Evolutionary conservation across 1,284 basidiomycete genomes (phyloP).

Genomic region (Leccinum glutinopallens): DNA sequence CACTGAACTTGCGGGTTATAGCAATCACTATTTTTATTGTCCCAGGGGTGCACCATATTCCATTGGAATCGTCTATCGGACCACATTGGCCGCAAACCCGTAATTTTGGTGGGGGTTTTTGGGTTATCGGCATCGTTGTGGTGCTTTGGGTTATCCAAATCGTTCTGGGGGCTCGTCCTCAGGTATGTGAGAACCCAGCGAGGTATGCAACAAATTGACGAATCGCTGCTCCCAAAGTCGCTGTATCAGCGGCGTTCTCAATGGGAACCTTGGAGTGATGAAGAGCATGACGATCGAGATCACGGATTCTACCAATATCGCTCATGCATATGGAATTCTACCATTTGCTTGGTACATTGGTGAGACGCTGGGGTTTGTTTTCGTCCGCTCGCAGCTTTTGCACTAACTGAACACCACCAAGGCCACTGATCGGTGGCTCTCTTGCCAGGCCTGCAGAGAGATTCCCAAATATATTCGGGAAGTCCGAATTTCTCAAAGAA

Average conservation of each 20-base stretch:
- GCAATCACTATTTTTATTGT: constrained; percentile 57
- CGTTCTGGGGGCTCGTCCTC: constrained; percentile 56
- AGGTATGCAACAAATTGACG: not conserved
- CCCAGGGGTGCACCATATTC: constrained; percentile 56
- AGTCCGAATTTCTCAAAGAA: constrained; percentile 50
- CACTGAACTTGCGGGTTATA: constrained; percentile 20
- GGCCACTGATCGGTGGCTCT: constrained; percentile 63
- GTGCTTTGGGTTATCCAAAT: constrained; percentile 63
- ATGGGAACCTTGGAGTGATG: constrained; percentile 50
- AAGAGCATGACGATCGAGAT: constrained; percentile 42
- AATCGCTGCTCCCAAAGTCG: constrained; percentile 27
- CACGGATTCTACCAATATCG: constrained; percentile 40
- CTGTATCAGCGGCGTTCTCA: constrained; percentile 41
- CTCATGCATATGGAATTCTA: constrained; percentile 42
- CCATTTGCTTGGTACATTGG: constrained; percentile 50
- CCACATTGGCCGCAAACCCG: constrained; percentile 64
- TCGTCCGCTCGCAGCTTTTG: not conserved
- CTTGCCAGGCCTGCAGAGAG: constrained; percentile 59
- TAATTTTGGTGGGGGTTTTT: constrained; percentile 59
- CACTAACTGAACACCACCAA: constrained; percentile 27
- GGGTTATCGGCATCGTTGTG: constrained; percentile 62
- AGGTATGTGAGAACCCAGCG: constrained; percentile 40
- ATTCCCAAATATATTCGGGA: constrained; percentile 55
- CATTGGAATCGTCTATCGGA: constrained; percentile 72
- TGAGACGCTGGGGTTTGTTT: constrained; percentile 43